Conservation (phyloP, 768 basidiomycete species). For the Hygrocybe punicea region DNA sequence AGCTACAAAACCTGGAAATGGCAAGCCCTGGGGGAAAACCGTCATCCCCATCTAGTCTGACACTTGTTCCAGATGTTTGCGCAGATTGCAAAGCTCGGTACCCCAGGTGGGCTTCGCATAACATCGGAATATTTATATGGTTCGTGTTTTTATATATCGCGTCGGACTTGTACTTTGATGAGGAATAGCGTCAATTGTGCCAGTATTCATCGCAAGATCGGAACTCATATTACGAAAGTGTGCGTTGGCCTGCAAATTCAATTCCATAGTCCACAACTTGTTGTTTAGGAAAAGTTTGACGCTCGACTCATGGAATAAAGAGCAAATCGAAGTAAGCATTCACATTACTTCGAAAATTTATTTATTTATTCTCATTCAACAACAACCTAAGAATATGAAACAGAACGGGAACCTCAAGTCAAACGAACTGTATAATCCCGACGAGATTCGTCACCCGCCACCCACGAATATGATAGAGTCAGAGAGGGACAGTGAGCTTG, state of each 20-base stretch:
- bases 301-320: conserved; percentile 82
- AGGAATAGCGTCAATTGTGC: conserved; percentile 73
- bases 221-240: conserved; percentile 93
- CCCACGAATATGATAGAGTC: conserved; percentile 74
- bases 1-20: conserved; percentile 72
- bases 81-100: conserved; percentile 88
- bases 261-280: conserved; percentile 8
- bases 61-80: conserved; percentile 60
- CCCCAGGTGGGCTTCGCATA: conserved; percentile 88
- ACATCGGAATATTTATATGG: conserved; percentile 88
- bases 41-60: conserved; percentile 14
- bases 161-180: background rate
- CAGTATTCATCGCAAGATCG: conserved; percentile 89
- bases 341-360: background rate
- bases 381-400: conserved; percentile 67
- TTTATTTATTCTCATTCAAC: conserved; percentile 10
- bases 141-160: conserved; percentile 29
- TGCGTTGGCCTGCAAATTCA: conserved; percentile 30
- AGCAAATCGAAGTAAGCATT: conserved; percentile 75
- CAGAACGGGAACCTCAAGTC: conserved; percentile 77
- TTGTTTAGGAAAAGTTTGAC: conserved; percentile 78
- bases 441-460: conserved; percentile 78
- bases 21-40: conserved; percentile 38
- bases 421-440: conserved; percentile 77
- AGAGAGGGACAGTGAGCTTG: conserved; percentile 85